A percentile compares a stretch with the other conserved stretches of the same genome.
phyloP scores from a whole-genome alignment of 331 rosid genomes.

The Quercus phellos region DNA sequence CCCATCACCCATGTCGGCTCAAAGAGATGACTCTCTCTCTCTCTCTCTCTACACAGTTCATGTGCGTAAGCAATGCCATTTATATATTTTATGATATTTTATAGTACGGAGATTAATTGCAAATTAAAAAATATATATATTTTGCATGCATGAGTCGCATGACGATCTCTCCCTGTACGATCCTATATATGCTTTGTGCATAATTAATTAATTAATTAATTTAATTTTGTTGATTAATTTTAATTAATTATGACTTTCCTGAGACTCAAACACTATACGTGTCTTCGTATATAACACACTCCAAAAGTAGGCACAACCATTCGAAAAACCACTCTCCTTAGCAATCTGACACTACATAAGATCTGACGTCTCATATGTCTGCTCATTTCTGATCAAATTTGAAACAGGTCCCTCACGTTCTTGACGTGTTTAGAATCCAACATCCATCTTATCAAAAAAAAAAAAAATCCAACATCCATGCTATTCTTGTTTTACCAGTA shows the following conservation, averaged over 20 bases:
- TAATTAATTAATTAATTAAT: not conserved
- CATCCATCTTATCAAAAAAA: constrained; percentile 1
- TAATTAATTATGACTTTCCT: too few relatives aligned
- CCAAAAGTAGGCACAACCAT: not conserved
- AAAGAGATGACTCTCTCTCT: too few relatives aligned
- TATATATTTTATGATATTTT: not conserved
- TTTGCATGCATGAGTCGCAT: constrained; percentile 10
- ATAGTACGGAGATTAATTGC: not conserved
- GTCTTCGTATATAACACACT: constrained; percentile 6
- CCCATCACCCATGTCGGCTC: too few relatives aligned
- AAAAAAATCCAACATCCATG: too few relatives aligned
- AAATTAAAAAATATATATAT: not conserved
- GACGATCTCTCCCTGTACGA: not conserved
- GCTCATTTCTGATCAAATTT: not conserved
- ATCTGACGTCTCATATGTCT: constrained; percentile 1
- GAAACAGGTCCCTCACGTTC: not conserved
- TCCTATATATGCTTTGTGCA: not conserved
- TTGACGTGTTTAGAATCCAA: constrained; percentile 22
- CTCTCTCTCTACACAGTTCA: not conserved
- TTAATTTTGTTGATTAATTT: not conserved
- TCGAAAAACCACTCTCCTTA: not conserved
- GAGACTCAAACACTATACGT: constrained; percentile 5
- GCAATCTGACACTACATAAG: constrained; percentile 18
- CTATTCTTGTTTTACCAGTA: too few relatives aligned
- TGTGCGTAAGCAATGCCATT: not conserved